These are phyloP conservation scores for Bryum argenteum DNA, from an alignment of 225 moss, liverwort and hornwort species.

Conservation along the genomic window DNA sequence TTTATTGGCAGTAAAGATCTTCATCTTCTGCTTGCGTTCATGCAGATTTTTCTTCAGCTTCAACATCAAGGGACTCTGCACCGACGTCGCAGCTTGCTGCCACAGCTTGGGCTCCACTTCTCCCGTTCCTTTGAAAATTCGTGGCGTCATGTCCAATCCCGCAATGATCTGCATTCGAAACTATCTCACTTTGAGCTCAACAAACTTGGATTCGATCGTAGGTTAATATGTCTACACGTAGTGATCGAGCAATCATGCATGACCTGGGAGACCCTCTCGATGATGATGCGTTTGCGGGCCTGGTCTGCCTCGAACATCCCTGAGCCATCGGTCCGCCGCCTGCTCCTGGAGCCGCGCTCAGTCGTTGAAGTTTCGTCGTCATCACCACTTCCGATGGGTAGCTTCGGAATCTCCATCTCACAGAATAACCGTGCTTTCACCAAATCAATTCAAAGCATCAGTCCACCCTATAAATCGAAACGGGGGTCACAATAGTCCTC, in stretches of 20 bases:
- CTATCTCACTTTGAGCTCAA: neutral
- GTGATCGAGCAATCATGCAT: neutral
- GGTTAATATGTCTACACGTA: too few species aligned
- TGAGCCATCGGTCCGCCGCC: slow-evolving; percentile 14
- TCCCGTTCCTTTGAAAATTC: slow-evolving; percentile 43
- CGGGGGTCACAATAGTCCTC: too few species aligned
- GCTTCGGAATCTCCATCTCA: slow-evolving; percentile 31
- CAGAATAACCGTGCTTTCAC: neutral
- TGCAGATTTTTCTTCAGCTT: slow-evolving; percentile 46
- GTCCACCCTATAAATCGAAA: neutral
- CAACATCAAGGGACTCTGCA: slow-evolving; percentile 58
- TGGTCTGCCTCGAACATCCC: slow-evolving; percentile 37
- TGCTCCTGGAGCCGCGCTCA: slow-evolving; percentile 13
- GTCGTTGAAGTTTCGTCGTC: slow-evolving; percentile 21
- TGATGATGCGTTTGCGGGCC: slow-evolving; percentile 22
- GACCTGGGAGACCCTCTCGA: slow-evolving; percentile 37
- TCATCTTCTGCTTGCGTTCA: slow-evolving; percentile 64
- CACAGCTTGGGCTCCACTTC: slow-evolving; percentile 57
- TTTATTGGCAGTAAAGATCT: slow-evolving; percentile 53
- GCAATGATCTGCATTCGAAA: slow-evolving; percentile 56
- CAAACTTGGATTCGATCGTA: neutral
- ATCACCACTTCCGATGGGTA: slow-evolving; percentile 13
- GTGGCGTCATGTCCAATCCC: slow-evolving; percentile 56
- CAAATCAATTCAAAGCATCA: neutral
- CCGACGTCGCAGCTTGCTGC: slow-evolving; percentile 52